phyloP scores from a whole-genome alignment of 305 asterid genomes.

The Fraxinus angustifolia region DNA sequence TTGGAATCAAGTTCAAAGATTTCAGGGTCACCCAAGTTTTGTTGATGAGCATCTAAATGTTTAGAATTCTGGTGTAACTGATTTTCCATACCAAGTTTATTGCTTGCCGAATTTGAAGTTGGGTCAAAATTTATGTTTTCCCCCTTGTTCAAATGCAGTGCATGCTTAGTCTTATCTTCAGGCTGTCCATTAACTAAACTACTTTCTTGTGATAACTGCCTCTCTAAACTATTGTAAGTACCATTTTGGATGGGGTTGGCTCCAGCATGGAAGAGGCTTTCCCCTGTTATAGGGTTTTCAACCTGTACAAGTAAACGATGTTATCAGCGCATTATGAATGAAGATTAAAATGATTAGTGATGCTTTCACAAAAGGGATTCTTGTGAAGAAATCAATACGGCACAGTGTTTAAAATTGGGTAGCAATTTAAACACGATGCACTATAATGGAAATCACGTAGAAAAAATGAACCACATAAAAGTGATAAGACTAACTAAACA shows the following conservation, averaged over 20 bases:
- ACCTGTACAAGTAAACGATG: constrained; percentile 41
- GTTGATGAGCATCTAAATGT: constrained; percentile 37
- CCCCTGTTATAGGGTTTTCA: constrained; percentile 42
- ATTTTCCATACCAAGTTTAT: constrained; percentile 42
- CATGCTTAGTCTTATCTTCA: constrained; percentile 36
- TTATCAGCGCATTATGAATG: constrained; percentile 19
- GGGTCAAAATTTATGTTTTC: constrained; percentile 33
- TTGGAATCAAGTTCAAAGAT: constrained; percentile 34
- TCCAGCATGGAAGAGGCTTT: constrained; percentile 32
- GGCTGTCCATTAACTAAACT: constrained; percentile 36
- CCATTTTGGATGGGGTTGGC: constrained; percentile 37
- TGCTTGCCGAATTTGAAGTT: constrained; percentile 36
- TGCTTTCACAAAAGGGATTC: not conserved
- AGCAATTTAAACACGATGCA: not conserved
- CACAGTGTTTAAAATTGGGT: not conserved
- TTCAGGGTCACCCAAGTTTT: constrained; percentile 32
- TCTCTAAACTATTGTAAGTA: constrained; percentile 34
- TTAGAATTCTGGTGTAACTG: constrained; percentile 30
- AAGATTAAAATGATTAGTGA: constrained; percentile 20
- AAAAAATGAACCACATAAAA: not conserved
- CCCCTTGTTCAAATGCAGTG: constrained; percentile 32
- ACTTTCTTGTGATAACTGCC: constrained; percentile 34
- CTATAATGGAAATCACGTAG: not conserved
- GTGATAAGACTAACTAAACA: not conserved
- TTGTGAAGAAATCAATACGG: not conserved